Evolutionary conservation across 179 eudicot genomes (phyloP).

Genomic region (Silene coronaria): DNA sequence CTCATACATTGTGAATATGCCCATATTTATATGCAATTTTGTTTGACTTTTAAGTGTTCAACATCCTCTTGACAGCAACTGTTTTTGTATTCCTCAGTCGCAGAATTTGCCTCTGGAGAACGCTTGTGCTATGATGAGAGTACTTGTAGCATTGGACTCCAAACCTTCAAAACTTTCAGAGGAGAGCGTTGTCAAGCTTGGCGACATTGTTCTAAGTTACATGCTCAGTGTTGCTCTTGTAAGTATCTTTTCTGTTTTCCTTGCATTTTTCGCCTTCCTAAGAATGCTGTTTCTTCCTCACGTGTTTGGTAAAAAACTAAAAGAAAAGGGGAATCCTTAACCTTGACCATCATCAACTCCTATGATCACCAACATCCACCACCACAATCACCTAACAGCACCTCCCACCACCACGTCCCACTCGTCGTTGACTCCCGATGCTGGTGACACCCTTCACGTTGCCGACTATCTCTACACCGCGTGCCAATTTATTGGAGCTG

Average conservation of each 20-base stretch:
- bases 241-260: slow-evolving; percentile 29
- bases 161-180: slow-evolving; percentile 57
- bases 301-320: too few species aligned
- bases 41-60: not conserved
- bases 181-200: slow-evolving; percentile 44
- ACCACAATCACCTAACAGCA: too few species aligned
- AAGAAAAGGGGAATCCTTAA: too few species aligned
- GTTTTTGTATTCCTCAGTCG: slow-evolving; percentile 35
- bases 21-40: slow-evolving; percentile 1
- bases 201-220: slow-evolving; percentile 52
- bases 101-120: slow-evolving; percentile 49
- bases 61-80: not conserved
- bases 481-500: too few species aligned
- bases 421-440: too few species aligned
- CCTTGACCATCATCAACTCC: too few species aligned
- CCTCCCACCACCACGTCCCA: too few species aligned
- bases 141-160: slow-evolving; percentile 53
- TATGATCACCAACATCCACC: too few species aligned
- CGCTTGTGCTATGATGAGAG: slow-evolving; percentile 59
- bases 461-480: too few species aligned
- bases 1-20: not conserved
- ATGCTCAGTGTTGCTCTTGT: slow-evolving; percentile 56
- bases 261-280: not conserved
- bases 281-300: not conserved
- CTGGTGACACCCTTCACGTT: too few species aligned